phyloP scores from a whole-genome alignment of 768 basidiomycete genomes.

The Leccinum fibrillosum region DNA sequence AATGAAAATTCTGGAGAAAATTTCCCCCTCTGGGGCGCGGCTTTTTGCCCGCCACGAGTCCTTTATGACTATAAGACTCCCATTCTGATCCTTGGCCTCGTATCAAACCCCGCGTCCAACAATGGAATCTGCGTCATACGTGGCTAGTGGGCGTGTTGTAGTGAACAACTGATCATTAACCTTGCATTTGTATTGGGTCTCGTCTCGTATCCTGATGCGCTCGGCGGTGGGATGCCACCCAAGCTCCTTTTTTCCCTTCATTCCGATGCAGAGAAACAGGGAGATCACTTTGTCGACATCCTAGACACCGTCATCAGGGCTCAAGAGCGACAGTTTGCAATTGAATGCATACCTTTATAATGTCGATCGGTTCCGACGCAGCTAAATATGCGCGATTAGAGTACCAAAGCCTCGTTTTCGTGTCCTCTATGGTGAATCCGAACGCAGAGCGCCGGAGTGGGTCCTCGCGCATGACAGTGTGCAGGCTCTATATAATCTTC shows the following conservation, averaged over 20 bases:
- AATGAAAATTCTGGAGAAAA: background rate
- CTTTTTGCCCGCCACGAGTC: conserved; percentile 5
- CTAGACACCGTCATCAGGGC: background rate
- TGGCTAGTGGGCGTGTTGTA: conserved; percentile 1
- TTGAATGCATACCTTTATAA: background rate
- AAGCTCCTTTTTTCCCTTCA: background rate
- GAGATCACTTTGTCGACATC: background rate
- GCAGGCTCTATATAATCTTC: conserved; percentile 28
- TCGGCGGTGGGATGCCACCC: conserved; percentile 10
- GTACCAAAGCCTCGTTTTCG: conserved; percentile 27
- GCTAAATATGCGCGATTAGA: background rate
- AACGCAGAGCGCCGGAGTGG: background rate
- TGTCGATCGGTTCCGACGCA: background rate
- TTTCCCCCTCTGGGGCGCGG: background rate
- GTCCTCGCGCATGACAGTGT: background rate
- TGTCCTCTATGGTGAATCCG: background rate
- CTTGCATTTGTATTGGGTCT: background rate
- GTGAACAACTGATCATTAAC: background rate
- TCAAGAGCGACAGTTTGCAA: background rate
- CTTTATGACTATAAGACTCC: background rate
- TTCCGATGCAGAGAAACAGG: background rate
- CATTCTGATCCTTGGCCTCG: background rate
- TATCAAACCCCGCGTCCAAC: conserved; percentile 1
- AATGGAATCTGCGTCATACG: background rate
- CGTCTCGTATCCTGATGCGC: background rate